Evolutionary conservation across 345 rosid genomes (phyloP).

Genomic region (Salix koriyanagi): DNA sequence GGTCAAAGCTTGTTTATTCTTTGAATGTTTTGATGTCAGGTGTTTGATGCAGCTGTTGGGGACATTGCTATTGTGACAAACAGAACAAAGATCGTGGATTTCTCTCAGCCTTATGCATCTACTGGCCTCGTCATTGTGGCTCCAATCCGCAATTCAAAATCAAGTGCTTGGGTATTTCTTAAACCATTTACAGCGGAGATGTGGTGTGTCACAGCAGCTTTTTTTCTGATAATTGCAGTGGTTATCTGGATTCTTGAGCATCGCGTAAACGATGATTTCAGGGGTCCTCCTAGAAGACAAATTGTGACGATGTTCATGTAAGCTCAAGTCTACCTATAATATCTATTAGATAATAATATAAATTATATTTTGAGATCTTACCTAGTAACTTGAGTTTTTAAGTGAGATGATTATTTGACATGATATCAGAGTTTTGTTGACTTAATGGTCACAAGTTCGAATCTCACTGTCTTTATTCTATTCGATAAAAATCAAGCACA

Average conservation of each 20-base stretch:
- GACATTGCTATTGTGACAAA: constrained; percentile 66
- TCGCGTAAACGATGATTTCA: constrained; percentile 30
- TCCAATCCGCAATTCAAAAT: constrained; percentile 17
- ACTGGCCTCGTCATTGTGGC: constrained; percentile 31
- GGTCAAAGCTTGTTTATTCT: not conserved
- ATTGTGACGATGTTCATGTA: constrained; percentile 28
- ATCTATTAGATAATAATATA: too few relatives aligned
- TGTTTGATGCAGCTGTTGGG: constrained; percentile 78
- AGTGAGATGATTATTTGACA: too few relatives aligned
- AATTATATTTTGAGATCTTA: too few relatives aligned
- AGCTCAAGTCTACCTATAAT: not conserved
- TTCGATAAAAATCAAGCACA: too few relatives aligned
- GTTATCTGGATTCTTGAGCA: constrained; percentile 35
- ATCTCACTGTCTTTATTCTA: too few relatives aligned
- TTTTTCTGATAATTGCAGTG: constrained; percentile 25
- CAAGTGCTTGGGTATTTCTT: constrained; percentile 32
- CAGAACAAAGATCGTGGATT: constrained; percentile 81
- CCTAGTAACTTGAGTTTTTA: too few relatives aligned
- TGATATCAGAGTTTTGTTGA: too few relatives aligned
- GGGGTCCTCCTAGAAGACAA: constrained; percentile 33
- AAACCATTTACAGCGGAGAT: constrained; percentile 29
- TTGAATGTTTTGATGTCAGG: constrained; percentile 38
- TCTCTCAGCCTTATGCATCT: constrained; percentile 67
- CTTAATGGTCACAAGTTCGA: too few relatives aligned
- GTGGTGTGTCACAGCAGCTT: constrained; percentile 32